A percentile compares a stretch with the other conserved stretches of the same genome.
phyloP scores from a whole-genome alignment of 225 moss, liverwort and hornwort species.

The Bryoerythrophyllum caledonicum region DNA sequence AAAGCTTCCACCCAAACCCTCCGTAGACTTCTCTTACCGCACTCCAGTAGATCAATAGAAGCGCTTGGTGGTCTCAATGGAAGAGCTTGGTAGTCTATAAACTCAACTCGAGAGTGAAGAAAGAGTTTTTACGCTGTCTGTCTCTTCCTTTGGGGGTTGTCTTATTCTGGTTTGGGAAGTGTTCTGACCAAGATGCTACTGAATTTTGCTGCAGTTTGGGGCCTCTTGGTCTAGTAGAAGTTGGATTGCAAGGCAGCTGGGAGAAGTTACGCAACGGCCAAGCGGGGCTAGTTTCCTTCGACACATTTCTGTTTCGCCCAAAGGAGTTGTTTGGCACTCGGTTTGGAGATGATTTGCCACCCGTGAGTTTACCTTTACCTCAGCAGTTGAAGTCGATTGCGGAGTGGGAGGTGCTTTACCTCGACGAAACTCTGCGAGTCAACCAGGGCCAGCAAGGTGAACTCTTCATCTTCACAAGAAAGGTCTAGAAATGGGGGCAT shows the following conservation, averaged over 20 bases:
- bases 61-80: no score
- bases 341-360: constrained; percentile 67
- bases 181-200: no score
- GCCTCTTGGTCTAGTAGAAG: constrained; percentile 77
- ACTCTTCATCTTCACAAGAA: constrained; percentile 70
- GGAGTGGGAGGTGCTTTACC: constrained; percentile 74
- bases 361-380: constrained; percentile 62
- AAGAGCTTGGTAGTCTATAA: no score
- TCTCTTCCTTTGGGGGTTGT: no score
- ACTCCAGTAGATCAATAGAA: no score
- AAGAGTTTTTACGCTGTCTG: no score
- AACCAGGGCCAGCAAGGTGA: constrained; percentile 65
- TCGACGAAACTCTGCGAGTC: constrained; percentile 78
- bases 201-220: constrained; percentile 54
- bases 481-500: constrained; percentile 14
- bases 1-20: no score
- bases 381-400: constrained; percentile 57
- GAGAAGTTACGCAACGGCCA: constrained; percentile 75
- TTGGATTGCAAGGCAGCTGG: constrained; percentile 90
- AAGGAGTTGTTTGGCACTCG: constrained; percentile 68
- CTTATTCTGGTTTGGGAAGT: no score
- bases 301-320: constrained; percentile 73
- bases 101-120: no score
- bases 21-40: no score
- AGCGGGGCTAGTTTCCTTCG: constrained; percentile 75